Evolutionary conservation across 768 basidiomycete genomes (phyloP).

Genomic region (Agrocybe praecox): DNA sequence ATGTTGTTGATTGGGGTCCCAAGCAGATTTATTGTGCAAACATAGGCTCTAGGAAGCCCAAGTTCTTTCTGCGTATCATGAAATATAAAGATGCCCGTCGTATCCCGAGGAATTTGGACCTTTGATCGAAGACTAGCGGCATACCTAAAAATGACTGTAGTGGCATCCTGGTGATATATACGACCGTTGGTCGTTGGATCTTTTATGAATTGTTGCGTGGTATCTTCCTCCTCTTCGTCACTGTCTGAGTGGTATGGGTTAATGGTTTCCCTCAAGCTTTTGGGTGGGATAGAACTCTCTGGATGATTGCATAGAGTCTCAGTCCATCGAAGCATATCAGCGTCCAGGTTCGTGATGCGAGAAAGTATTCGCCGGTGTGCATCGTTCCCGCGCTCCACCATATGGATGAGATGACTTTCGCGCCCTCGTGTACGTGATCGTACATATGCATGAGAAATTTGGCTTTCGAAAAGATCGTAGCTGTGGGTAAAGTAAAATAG

Average conservation of each 20-base stretch:
- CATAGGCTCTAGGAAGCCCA: constrained; percentile 22
- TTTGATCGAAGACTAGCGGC: constrained; percentile 24
- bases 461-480: constrained; percentile 64
- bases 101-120: constrained; percentile 8
- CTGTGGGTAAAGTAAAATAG: constrained; percentile 29
- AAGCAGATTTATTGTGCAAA: constrained; percentile 52
- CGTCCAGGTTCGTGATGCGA: constrained; percentile 38
- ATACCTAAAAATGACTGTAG: constrained; percentile 57
- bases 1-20: constrained; percentile 41
- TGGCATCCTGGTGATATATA: constrained; percentile 61
- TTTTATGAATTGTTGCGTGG: constrained; percentile 39
- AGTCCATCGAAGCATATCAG: constrained; percentile 51
- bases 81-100: constrained; percentile 41
- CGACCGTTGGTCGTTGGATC: constrained; percentile 67
- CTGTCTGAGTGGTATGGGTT: constrained; percentile 51
- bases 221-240: constrained; percentile 45
- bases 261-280: constrained; percentile 37
- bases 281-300: constrained; percentile 47
- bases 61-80: constrained; percentile 34
- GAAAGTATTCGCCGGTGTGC: constrained; percentile 55
- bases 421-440: constrained; percentile 49
- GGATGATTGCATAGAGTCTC: constrained; percentile 39
- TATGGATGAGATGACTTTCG: constrained; percentile 58
- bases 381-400: constrained; percentile 63
- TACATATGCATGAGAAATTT: constrained; percentile 58